Percentiles rank a stretch among this genome's conserved stretches.
Evolutionary conservation across 257 asterid genomes (phyloP).

Genomic region (Solanum arcanum): DNA sequence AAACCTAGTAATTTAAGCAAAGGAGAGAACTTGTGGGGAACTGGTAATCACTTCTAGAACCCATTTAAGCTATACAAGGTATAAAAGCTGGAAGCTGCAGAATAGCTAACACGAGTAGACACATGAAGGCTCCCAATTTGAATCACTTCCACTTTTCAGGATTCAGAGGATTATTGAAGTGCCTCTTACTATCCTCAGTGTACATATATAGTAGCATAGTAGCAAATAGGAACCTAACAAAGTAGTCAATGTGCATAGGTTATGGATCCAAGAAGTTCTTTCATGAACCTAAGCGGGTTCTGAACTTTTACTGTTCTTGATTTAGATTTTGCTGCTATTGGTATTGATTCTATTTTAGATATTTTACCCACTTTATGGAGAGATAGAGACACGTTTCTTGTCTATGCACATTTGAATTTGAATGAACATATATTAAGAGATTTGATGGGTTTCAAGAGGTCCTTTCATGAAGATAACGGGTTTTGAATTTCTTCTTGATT

Average conservation of each 20-base stretch:
- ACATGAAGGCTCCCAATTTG: background rate
- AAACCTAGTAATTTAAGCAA: background rate
- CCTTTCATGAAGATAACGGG: background rate
- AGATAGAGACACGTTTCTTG: background rate
- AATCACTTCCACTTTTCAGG: background rate
- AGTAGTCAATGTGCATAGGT: background rate
- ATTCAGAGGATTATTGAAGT: background rate
- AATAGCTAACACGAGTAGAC: background rate
- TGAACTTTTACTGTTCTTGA: background rate
- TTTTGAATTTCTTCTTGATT: background rate
- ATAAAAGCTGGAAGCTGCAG: background rate
- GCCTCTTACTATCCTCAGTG: background rate
- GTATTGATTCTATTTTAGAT: background rate
- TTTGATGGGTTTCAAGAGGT: background rate
- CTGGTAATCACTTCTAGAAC: background rate
- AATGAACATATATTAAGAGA: background rate
- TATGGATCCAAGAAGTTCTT: background rate
- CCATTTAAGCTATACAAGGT: background rate
- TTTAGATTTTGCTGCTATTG: background rate
- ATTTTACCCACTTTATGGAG: background rate
- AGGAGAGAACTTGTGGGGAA: background rate
- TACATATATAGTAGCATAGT: background rate
- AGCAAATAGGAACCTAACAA: background rate
- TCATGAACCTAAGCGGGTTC: background rate
- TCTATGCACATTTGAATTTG: background rate